phyloP scores from a whole-genome alignment of 2,329 filamentous ascomycete genomes.

The Aspergillus transmontanensis region DNA sequence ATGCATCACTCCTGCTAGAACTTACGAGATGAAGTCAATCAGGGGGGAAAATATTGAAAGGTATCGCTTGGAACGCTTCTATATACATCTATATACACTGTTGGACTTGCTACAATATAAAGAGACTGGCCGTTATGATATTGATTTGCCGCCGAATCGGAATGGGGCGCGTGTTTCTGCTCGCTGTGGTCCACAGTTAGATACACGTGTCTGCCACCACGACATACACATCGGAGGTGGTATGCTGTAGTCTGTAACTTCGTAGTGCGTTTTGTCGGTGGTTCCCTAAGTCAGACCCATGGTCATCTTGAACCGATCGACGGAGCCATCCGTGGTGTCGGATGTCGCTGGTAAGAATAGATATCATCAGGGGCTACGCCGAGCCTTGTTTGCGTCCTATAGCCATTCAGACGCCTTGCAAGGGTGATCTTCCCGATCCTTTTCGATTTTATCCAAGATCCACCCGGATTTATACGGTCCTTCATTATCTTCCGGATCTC shows the following conservation, averaged over 20 bases:
- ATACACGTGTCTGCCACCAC: neutral
- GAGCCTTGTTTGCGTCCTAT: neutral
- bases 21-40: neutral
- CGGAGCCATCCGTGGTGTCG: neutral
- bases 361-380: neutral
- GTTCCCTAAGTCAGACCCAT: neutral
- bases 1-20: neutral
- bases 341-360: neutral
- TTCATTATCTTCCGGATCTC: slow-evolving; percentile 6
- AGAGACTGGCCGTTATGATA: neutral
- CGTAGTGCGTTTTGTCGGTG: neutral
- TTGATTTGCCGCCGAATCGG: neutral
- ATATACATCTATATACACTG: neutral
- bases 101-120: neutral
- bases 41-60: neutral
- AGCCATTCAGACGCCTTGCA: slow-evolving; percentile 17
- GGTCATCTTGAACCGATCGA: neutral
- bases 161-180: neutral
- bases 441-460: slow-evolving; percentile 14
- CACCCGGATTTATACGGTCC: slow-evolving; percentile 17
- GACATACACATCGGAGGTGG: neutral
- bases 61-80: neutral
- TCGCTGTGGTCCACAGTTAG: neutral
- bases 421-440: slow-evolving; percentile 12
- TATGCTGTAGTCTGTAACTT: neutral